A percentile compares a stretch with the other conserved stretches of the same genome.
Conservation (phyloP, 2,329 filamentous ascomycete species). For the Tolypocladium amazonense region DNA sequence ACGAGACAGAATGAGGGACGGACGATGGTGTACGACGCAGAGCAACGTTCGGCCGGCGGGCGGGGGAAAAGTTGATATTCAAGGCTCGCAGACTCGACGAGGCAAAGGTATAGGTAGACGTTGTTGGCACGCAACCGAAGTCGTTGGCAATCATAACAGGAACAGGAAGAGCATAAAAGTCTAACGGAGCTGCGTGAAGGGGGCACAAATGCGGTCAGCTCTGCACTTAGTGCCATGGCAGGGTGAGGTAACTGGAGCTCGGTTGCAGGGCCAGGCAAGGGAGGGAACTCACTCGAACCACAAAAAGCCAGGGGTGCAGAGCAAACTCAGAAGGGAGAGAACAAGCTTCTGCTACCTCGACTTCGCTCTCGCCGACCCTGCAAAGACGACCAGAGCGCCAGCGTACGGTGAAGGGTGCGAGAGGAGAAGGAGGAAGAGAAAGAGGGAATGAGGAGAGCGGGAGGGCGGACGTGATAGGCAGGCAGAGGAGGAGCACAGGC, state of each 20-base stretch:
- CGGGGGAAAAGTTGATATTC: neutral
- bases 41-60: neutral
- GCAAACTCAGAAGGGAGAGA: neutral
- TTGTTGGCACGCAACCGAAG: neutral
- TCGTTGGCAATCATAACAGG: neutral
- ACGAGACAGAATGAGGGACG: neutral
- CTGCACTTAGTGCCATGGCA: neutral
- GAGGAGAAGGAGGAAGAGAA: neutral
- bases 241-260: neutral
- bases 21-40: neutral
- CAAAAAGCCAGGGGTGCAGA: neutral
- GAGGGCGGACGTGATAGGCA: neutral
- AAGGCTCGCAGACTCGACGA: neutral
- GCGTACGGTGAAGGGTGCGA: neutral
- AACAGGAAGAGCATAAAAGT: constrained; percentile 1
- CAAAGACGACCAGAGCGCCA: neutral
- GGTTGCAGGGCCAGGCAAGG: neutral
- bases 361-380: neutral
- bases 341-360: neutral
- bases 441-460: neutral
- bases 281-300: neutral
- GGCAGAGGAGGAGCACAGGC: neutral
- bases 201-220: constrained; percentile 3
- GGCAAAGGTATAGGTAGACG: neutral
- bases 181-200: constrained; percentile 2